phyloP scores from a whole-genome alignment of 305 asterid species.

The Coffea humblotiana region DNA sequence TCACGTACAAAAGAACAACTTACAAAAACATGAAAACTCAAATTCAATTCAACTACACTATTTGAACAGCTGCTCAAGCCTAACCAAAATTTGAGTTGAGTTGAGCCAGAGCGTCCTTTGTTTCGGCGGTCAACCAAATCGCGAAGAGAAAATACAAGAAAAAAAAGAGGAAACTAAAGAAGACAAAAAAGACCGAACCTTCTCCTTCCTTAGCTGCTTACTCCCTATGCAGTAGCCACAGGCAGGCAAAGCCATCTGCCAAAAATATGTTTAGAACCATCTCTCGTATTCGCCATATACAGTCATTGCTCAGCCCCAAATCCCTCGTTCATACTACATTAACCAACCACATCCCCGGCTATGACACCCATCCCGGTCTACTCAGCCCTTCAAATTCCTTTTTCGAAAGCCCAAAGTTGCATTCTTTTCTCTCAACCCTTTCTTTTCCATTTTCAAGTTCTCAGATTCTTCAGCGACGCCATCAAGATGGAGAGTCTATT shows the following conservation, averaged over 20 bases:
- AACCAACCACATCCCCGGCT: no score
- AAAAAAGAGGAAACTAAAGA: not conserved
- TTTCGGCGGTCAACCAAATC: no score
- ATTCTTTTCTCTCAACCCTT: conserved; percentile 11
- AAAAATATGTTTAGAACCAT: not conserved
- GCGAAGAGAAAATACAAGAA: no score
- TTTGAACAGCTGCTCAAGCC: no score
- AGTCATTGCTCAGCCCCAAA: conserved; percentile 16
- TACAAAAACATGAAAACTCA: no score
- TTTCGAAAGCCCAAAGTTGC: not conserved
- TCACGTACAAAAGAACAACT: no score
- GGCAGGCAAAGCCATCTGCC: conserved; percentile 4
- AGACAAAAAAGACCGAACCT: no score
- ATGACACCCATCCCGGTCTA: no score
- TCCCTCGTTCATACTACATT: conserved; percentile 1
- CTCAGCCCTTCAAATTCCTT: not conserved
- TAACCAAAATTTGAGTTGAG: no score
- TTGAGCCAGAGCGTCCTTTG: no score
- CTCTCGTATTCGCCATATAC: conserved; percentile 8
- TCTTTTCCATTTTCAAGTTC: conserved; percentile 25
- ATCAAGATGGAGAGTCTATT: conserved; percentile 14
- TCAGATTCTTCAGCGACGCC: conserved; percentile 21
- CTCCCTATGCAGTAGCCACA: not conserved
- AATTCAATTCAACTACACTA: no score
- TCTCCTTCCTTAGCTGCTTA: no score